Percentiles rank a stretch among this genome's conserved stretches.
These are phyloP conservation scores for Angomonas deanei DNA, from an alignment of 208 protist genomes.

Conservation along the genomic window DNA sequence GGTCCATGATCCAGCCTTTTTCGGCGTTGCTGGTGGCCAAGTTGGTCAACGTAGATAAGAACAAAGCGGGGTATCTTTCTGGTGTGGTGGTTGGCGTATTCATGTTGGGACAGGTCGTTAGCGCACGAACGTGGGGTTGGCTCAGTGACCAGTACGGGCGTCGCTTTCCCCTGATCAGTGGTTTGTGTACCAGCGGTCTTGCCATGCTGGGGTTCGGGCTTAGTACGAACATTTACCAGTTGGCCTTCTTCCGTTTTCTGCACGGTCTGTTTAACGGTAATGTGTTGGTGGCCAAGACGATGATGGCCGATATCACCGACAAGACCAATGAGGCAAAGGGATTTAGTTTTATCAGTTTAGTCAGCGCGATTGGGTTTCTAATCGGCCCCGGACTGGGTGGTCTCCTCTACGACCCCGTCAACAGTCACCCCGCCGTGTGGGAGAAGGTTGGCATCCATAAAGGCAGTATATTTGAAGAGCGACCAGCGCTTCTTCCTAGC, in stretches of 20 bases:
- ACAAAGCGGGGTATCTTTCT: constrained; percentile 47
- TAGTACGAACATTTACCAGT: constrained; percentile 40
- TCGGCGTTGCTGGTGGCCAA: constrained; percentile 42
- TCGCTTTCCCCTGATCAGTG: constrained; percentile 17
- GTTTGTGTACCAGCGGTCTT: constrained; percentile 38
- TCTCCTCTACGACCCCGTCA: constrained; percentile 53
- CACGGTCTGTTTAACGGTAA: constrained; percentile 76
- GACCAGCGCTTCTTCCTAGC: constrained; percentile 52
- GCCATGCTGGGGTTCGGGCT: constrained; percentile 63
- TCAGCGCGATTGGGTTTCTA: constrained; percentile 51
- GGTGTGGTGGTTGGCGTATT: constrained; percentile 44
- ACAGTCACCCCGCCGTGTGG: constrained; percentile 24
- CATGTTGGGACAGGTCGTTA: constrained; percentile 42
- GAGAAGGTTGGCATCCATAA: constrained; percentile 13
- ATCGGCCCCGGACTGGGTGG: constrained; percentile 58
- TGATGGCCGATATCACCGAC: constrained; percentile 73
- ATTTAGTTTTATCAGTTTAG: constrained; percentile 96
- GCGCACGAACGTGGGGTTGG: constrained; percentile 38
- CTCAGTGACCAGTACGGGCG: constrained; percentile 36
- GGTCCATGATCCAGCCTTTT: constrained; percentile 45
- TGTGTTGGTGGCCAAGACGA: constrained; percentile 69
- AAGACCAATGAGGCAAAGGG: constrained; percentile 70
- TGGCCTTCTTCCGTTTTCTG: constrained; percentile 54
- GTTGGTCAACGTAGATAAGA: constrained; percentile 21
- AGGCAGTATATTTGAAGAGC: constrained; percentile 11